Evolutionary conservation across 2,329 filamentous ascomycete species (phyloP), one percentile per base, ranked within the genome.

Genomic region (Penicillium sclerotigenum): DNA sequence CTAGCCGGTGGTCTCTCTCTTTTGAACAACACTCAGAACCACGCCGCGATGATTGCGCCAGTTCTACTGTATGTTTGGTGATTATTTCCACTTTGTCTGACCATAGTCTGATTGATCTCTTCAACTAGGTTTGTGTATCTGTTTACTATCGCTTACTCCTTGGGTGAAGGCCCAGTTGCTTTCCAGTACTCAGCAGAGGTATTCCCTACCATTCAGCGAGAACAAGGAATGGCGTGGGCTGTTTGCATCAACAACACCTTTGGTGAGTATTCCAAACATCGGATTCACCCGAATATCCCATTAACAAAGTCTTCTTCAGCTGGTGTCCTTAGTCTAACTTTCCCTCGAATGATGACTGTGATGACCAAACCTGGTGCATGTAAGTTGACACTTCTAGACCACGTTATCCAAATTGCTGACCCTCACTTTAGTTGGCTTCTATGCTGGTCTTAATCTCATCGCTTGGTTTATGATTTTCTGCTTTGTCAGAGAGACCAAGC

Each of bases 391-490:
- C 2, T 31, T 1, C 16, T 4, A 2, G 2, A 31, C 14, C 1
- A 11, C 3, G 26, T 16, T 11, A 0, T 11, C 2, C 6, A 20
- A 36, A 26, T 37, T 3, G 31, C 49, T 59, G 8, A 59, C 42
- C 4, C 4, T 14, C 84, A 64, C 83, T 84, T 43, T 59, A 71
- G 70, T 73, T 59, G 68, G 70, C 26, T 65, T 66, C 52, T 65
- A 60, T 40, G 73, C 72, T 0, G 82, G 75, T 0, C 74, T 87
- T 3, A 88, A 88, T 60, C 59, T 86, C 4, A 57, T 83, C 1
- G 84, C 84, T 0, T 78, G 86, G 48, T 57, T 81, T n/a, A 80
- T 88, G 75, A 87, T 87, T 52, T 86, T 86, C 75, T 75, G 86
- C 29, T 82, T 80, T 62, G 70, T 83, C 1, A 78, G 79, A 4